Conservation (phyloP, 73 alveolate genomes). For the Tetrahymena elliotti region DNA sequence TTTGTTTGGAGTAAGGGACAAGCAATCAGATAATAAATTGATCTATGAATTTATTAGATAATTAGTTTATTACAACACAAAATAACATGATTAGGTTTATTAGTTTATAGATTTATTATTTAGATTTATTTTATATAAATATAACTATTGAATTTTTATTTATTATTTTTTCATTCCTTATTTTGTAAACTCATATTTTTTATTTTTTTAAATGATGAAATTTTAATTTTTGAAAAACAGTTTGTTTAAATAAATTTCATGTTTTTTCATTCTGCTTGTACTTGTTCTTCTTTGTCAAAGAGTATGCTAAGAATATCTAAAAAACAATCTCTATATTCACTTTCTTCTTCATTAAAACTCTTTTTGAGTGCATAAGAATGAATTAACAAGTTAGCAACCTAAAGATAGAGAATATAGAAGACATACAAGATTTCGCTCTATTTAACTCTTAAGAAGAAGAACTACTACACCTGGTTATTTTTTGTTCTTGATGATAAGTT, state of each 20-base stretch:
- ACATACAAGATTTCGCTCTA: neutral
- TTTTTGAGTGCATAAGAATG: neutral
- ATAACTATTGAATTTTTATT: too few species aligned
- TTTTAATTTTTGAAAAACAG: too few species aligned
- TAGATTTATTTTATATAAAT: too few species aligned
- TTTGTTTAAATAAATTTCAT: neutral
- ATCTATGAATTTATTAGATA: too few species aligned
- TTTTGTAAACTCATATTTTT: too few species aligned
- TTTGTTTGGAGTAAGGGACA: too few species aligned
- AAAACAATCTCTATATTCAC: neutral
- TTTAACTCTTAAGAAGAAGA: neutral
- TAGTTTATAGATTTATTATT: too few species aligned
- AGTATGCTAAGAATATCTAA: neutral
- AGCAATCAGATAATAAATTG: too few species aligned
- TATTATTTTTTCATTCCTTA: too few species aligned
- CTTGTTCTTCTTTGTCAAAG: neutral
- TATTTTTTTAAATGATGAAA: too few species aligned
- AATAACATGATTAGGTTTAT: too few species aligned
- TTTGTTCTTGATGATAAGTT: neutral
- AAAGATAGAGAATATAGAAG: neutral
- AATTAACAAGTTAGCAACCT: neutral
- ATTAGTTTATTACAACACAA: too few species aligned
- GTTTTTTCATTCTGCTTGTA: neutral
- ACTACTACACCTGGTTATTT: neutral
- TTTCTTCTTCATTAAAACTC: neutral